phyloP scores from a whole-genome alignment of 2,329 filamentous ascomycete species.

The Ophiobolus disseminans region DNA sequence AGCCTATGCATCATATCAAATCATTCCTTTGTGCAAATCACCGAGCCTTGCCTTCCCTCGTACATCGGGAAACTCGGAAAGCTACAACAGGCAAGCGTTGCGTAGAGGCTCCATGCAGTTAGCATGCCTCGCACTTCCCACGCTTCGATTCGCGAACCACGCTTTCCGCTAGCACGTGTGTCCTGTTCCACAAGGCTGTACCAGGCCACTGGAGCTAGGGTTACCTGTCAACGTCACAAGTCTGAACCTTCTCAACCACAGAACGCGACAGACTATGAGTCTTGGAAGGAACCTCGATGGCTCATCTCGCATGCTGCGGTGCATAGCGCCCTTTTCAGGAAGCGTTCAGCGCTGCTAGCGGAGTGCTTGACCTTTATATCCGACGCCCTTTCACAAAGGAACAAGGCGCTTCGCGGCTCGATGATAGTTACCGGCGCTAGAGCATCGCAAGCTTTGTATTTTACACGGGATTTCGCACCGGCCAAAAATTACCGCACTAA shows the following conservation, averaged over 20 bases:
- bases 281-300: background rate
- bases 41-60: constrained; percentile 12
- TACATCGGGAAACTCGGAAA: constrained; percentile 11
- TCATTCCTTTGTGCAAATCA: constrained; percentile 6
- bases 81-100: constrained; percentile 20
- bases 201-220: background rate
- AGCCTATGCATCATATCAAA: background rate
- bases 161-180: constrained; percentile 3
- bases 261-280: background rate
- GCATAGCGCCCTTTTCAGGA: constrained; percentile 3
- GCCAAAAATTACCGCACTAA: constrained; percentile 1
- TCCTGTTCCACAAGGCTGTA: constrained; percentile 13
- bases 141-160: constrained; percentile 16
- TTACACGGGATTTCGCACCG: constrained; percentile 27
- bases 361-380: constrained; percentile 1
- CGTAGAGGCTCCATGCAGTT: constrained; percentile 12
- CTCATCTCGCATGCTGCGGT: background rate
- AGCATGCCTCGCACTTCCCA: constrained; percentile 8
- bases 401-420: constrained; percentile 22
- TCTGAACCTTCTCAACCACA: background rate
- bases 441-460: constrained; percentile 8
- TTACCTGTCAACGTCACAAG: constrained; percentile 1
- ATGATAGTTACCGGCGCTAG: constrained; percentile 26
- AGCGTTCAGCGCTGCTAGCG: constrained; percentile 2
- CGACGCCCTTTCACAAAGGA: constrained; percentile 8